Percentiles rank a stretch among this genome's conserved stretches.
Evolutionary conservation across 116 monocot species (phyloP).

Genomic region (Cymodocea nodosa): DNA sequence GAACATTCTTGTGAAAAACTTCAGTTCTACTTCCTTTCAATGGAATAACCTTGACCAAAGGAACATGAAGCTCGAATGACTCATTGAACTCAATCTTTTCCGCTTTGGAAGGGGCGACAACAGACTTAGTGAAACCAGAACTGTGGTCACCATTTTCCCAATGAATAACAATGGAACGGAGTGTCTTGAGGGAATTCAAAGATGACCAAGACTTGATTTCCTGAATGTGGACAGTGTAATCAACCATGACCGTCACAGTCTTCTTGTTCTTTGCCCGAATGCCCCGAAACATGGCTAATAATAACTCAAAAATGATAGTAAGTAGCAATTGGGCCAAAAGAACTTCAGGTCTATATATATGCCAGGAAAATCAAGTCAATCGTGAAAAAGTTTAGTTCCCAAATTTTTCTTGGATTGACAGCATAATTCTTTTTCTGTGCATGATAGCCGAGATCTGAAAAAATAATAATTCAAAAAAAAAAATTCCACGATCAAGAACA

Average conservation of each 20-base stretch:
- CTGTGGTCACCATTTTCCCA: conserved; percentile 64
- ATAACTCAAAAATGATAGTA: background rate
- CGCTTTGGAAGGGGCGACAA: conserved; percentile 24
- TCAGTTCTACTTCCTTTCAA: conserved; percentile 15
- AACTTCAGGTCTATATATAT: too few species aligned
- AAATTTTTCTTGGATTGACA: too few species aligned
- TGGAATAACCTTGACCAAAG: conserved; percentile 39
- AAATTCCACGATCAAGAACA: too few species aligned
- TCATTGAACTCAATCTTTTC: conserved; percentile 70
- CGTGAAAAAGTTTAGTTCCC: background rate
- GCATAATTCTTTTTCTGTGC: too few species aligned
- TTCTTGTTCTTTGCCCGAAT: conserved; percentile 54
- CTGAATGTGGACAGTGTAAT: conserved; percentile 53
- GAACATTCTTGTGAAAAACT: conserved; percentile 44
- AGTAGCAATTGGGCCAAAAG: too few species aligned
- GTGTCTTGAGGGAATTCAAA: conserved; percentile 49
- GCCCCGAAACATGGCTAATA: conserved; percentile 44
- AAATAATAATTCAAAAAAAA: too few species aligned
- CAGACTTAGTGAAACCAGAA: conserved; percentile 30
- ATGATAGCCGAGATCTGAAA: too few species aligned
- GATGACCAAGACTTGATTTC: conserved; percentile 95
- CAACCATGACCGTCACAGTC: conserved; percentile 29
- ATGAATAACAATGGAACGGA: conserved; percentile 49
- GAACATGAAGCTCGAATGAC: conserved; percentile 50
- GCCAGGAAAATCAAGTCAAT: background rate